A percentile compares a stretch with the other conserved stretches of the same genome.
Conservation (phyloP, 495 filamentous ascomycete genomes). For the Parathielavia appendiculata region DNA sequence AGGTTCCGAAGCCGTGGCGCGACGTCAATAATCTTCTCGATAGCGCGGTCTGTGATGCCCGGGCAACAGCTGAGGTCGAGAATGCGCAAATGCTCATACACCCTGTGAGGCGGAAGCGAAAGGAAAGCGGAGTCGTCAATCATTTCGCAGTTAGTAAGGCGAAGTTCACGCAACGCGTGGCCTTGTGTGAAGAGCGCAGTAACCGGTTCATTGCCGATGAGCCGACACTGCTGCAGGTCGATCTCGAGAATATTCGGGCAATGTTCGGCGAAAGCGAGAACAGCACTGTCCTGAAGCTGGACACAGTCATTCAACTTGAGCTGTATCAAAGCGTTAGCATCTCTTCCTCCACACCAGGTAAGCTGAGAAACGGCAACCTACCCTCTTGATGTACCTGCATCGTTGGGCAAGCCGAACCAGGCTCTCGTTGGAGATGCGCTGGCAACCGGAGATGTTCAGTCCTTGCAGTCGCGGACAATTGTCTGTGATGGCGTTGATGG, state of each 20-base stretch:
- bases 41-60: conserved; percentile 74
- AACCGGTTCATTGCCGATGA: conserved; percentile 73
- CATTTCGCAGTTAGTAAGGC: conserved; percentile 74
- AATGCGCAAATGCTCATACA: conserved; percentile 82
- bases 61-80: conserved; percentile 88
- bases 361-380: conserved; percentile 39
- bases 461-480: conserved; percentile 85
- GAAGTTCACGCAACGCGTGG: conserved; percentile 78
- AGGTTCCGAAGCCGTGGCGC: conserved; percentile 89
- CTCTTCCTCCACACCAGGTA: background rate
- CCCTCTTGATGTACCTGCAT: conserved; percentile 83
- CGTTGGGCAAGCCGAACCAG: conserved; percentile 74
- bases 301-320: conserved; percentile 89
- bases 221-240: conserved; percentile 81
- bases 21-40: conserved; percentile 77
- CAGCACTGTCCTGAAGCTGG: conserved; percentile 70
- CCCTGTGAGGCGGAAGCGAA: conserved; percentile 61
- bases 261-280: conserved; percentile 77
- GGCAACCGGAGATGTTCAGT: conserved; percentile 85
- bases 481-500: conserved; percentile 71
- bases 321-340: conserved; percentile 45
- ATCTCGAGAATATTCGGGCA: conserved; percentile 94
- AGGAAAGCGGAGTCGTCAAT: conserved; percentile 85
- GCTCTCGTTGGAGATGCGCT: conserved; percentile 76
- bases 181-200: conserved; percentile 71